Conservation (phyloP, 805 yeast species). For the Lipomyces orientalis region DNA sequence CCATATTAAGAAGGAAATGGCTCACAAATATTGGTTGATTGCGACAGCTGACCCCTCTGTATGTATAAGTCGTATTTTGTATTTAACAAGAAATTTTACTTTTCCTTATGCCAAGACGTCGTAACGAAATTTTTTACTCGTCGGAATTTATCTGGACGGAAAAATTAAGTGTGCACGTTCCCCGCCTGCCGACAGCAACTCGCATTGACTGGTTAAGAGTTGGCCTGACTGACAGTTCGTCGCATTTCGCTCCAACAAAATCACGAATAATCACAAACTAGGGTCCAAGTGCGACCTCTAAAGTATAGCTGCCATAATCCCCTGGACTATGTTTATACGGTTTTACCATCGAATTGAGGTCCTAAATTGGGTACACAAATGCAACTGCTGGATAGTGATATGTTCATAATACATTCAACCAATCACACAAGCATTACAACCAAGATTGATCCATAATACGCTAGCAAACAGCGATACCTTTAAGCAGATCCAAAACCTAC, state of each 20-base stretch:
- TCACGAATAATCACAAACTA: too few relatives aligned
- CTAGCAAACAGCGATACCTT: background rate
- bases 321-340: too few relatives aligned
- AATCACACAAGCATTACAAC: background rate
- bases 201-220: too few relatives aligned
- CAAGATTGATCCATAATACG: background rate
- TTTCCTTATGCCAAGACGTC: background rate
- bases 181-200: too few relatives aligned
- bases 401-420: background rate
- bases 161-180: too few relatives aligned
- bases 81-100: background rate
- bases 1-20: background rate
- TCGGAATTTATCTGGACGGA: too few relatives aligned
- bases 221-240: too few relatives aligned
- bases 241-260: too few relatives aligned
- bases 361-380: too few relatives aligned
- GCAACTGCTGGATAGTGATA: background rate
- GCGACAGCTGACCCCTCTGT: background rate
- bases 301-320: too few relatives aligned
- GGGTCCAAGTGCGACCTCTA: too few relatives aligned
- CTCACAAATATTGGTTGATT: background rate
- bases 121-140: background rate
- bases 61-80: background rate
- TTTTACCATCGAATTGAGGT: too few relatives aligned
- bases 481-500: background rate